Conservation (phyloP, 257 asterid species). For the Nicotiana knightiana region DNA sequence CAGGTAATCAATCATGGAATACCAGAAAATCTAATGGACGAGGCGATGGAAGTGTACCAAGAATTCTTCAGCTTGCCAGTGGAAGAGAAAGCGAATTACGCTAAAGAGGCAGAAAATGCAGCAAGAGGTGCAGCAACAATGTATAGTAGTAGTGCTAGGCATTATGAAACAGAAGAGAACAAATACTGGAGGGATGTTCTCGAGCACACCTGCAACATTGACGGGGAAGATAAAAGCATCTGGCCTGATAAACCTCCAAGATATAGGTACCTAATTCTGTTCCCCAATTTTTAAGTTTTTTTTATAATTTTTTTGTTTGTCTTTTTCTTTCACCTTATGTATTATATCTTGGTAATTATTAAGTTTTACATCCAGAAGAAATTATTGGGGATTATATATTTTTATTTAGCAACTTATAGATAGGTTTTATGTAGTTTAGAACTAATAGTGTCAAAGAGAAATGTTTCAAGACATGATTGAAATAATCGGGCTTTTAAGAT, state of each 20-base stretch:
- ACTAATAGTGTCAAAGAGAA: no score
- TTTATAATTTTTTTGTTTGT: neutral
- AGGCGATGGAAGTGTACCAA: neutral
- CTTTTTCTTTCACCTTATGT: neutral
- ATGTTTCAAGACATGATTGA: no score
- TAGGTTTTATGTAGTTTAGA: no score
- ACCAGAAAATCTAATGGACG: neutral
- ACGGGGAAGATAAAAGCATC: neutral
- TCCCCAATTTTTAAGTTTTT: no score
- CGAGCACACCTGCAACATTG: neutral
- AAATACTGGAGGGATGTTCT: slow-evolving; percentile 12
- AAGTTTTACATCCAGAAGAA: neutral
- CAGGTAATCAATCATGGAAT: slow-evolving; percentile 9
- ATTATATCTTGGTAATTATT: neutral
- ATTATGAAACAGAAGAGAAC: neutral
- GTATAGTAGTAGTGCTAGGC: neutral
- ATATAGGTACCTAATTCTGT: neutral
- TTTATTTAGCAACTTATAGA: no score
- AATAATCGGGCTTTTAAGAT: no score
- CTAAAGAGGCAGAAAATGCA: neutral
- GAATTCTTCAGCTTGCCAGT: neutral
- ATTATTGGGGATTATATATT: no score
- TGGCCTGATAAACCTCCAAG: slow-evolving; percentile 14
- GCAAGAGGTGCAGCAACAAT: neutral
- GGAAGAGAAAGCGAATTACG: neutral